Evolutionary conservation across 306 rosid species (phyloP).

Genomic region (Cicer chorassanicum): DNA sequence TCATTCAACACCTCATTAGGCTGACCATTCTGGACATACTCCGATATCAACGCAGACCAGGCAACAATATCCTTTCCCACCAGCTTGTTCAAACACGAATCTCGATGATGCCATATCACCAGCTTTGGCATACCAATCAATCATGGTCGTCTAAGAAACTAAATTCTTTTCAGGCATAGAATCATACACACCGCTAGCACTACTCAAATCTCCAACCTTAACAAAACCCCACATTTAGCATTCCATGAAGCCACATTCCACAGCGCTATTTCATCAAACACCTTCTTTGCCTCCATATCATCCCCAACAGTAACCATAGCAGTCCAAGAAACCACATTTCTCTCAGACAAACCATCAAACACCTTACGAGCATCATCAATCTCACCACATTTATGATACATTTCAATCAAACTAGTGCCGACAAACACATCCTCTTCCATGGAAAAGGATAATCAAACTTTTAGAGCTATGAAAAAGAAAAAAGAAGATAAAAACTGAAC

Average conservation of each 20-base stretch:
- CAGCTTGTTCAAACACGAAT: constrained; percentile 58
- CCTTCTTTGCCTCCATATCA: constrained; percentile 48
- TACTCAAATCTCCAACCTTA: constrained; percentile 59
- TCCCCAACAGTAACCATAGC: constrained; percentile 53
- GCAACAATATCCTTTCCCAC: constrained; percentile 60
- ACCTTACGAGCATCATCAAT: constrained; percentile 62
- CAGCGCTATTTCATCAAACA: constrained; percentile 54
- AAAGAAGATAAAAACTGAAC: constrained; percentile 38
- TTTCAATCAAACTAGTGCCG: constrained; percentile 68
- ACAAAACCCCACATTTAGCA: constrained; percentile 60
- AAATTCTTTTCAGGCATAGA: constrained; percentile 71
- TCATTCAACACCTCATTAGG: constrained; percentile 57
- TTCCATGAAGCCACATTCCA: constrained; percentile 57
- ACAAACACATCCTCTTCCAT: constrained; percentile 58
- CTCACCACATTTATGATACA: constrained; percentile 68
- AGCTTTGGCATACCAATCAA: constrained; percentile 77
- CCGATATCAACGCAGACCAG: constrained; percentile 76
- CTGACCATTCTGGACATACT: constrained; percentile 71
- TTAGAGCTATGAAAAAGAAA: background rate
- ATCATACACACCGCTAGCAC: constrained; percentile 63
- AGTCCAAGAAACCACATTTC: constrained; percentile 61
- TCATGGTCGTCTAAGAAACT: constrained; percentile 72
- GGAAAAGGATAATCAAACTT: no score
- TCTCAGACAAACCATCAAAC: constrained; percentile 56
- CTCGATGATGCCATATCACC: constrained; percentile 76